Base-by-base conservation (phyloP, 441 rosid genomes). In the Arabidopsis lyrata region DNA sequence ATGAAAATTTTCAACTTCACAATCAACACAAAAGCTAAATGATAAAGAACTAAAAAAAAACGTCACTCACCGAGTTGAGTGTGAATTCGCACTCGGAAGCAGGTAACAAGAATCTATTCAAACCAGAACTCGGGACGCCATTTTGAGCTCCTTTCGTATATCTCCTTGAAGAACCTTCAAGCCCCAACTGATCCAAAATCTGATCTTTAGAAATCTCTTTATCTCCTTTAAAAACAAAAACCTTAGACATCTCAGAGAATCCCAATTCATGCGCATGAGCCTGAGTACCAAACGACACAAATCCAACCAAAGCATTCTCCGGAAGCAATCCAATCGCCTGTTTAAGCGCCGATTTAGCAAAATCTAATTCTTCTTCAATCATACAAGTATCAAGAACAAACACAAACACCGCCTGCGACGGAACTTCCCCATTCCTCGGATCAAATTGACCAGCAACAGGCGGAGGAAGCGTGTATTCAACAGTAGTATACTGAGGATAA, bases 201-300 rank as follows among this genome's bases (percentile, higher is more conserved):
- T 92, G 96, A 22, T 92, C 98, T 73, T 84, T 90, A 0, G 89
- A 75, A 44, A 88, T 82, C 75, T 92, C 97, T 77, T 88, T 95
- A 39, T 74, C 86, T 0, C 99, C 98, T 44, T 93, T 86, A 12
- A 95, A 92, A 35, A 92, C 93, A 60, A 84, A 95, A 36, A 88
- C 96, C 77, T 92, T 95, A 10, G 96, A 87, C 92, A 95, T 79
- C 60, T 95, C 98, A 1, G 88, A 78, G 81, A 92, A 95, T 1
- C 99, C 99, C 83, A 95, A 75, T 62, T 95, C 99, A 76, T 92
- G 95, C 7, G 89, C 98, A 78, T 95, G 99, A 34, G 88, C 92
- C 72, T 95, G 99, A 1, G 96, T 95, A 57, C 99, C 99, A 59
- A 85, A 95, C 0, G 98, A 83, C 8, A 92, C 92, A 27, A 95